phyloP scores from a whole-genome alignment of 768 basidiomycete genomes.

The Amanita muscaria region DNA sequence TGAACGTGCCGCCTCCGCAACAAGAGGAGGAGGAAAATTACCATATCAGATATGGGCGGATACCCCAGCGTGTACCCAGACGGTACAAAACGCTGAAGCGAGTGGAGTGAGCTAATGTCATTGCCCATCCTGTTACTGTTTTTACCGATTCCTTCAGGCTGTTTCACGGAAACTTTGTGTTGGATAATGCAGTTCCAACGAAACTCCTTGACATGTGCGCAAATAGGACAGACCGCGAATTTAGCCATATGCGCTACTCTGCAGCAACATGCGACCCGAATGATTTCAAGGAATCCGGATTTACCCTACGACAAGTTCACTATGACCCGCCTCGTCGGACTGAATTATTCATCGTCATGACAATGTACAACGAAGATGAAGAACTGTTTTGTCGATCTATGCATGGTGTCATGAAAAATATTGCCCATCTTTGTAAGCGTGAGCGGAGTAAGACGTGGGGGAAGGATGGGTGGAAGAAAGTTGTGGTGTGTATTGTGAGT shows the following conservation, averaged over 20 bases:
- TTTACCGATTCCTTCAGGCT: too few species aligned
- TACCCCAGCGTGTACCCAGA: slow-evolving; percentile 84
- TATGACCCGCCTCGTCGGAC: slow-evolving; percentile 88
- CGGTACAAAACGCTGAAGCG: slow-evolving; percentile 92
- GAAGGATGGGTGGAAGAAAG: slow-evolving; percentile 97
- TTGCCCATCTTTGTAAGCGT: slow-evolving; percentile 80
- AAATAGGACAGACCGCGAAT: slow-evolving; percentile 74
- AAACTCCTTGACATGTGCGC: slow-evolving; percentile 83
- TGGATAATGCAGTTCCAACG: slow-evolving; percentile 85
- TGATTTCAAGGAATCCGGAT: slow-evolving; percentile 73
- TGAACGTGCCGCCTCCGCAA: slow-evolving; percentile 14
- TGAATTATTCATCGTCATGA: slow-evolving; percentile 95
- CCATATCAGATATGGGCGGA: slow-evolving; percentile 81
- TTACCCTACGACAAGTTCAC: slow-evolving; percentile 83
- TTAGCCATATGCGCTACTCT: slow-evolving; percentile 92
- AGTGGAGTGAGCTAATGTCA: slow-evolving; percentile 63
- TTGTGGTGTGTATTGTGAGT: slow-evolving; percentile 87
- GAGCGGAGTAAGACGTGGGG: slow-evolving; percentile 93
- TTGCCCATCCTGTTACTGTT: background rate
- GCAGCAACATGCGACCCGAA: slow-evolving; percentile 97
- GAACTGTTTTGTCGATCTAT: slow-evolving; percentile 86
- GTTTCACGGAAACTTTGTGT: slow-evolving; percentile 89
- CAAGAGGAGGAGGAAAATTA: slow-evolving; percentile 3
- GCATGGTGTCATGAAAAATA: slow-evolving; percentile 94
- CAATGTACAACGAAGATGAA: slow-evolving; percentile 96